phyloP scores from a whole-genome alignment of 345 rosid species.

The Streptanthus diversifolius region DNA sequence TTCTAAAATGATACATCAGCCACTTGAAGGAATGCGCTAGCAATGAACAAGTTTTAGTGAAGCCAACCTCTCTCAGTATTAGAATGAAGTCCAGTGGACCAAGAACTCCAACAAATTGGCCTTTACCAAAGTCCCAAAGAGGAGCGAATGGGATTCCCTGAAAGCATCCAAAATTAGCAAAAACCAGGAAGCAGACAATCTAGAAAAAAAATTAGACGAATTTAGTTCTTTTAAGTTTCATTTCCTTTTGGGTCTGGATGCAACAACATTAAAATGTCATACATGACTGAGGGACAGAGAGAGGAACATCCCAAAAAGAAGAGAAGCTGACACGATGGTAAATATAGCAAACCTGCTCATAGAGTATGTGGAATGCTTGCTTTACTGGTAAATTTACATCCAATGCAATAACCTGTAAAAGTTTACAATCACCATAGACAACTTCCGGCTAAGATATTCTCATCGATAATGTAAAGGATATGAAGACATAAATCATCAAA shows the following conservation, averaged over 20 bases:
- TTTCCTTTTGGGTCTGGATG: slow-evolving; percentile 3
- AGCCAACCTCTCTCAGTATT: slow-evolving; percentile 68
- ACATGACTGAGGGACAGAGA: slow-evolving; percentile 10
- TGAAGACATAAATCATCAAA: slow-evolving; percentile 19
- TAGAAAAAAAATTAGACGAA: background rate
- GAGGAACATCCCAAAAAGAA: slow-evolving; percentile 16
- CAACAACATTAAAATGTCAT: slow-evolving; percentile 20
- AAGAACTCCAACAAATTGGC: slow-evolving; percentile 81
- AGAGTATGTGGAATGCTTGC: slow-evolving; percentile 94
- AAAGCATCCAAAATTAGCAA: slow-evolving; percentile 33
- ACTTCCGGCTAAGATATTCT: slow-evolving; percentile 10
- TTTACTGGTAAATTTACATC: slow-evolving; percentile 93
- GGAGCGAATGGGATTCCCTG: slow-evolving; percentile 85
- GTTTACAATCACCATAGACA: background rate
- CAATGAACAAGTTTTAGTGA: slow-evolving; percentile 3
- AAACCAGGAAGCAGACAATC: slow-evolving; percentile 20
- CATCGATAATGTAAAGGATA: background rate
- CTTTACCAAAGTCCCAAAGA: slow-evolving; percentile 67
- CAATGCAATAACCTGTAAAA: slow-evolving; percentile 75
- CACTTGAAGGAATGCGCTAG: background rate
- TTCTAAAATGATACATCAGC: background rate
- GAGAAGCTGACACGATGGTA: slow-evolving; percentile 12
- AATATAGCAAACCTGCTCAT: slow-evolving; percentile 72
- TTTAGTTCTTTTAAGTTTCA: slow-evolving; percentile 1
- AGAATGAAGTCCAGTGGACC: slow-evolving; percentile 77